These are phyloP conservation scores for Pascua sp. DNA, from an alignment of 1,284 basidiomycete species.

Conservation along the genomic window DNA sequence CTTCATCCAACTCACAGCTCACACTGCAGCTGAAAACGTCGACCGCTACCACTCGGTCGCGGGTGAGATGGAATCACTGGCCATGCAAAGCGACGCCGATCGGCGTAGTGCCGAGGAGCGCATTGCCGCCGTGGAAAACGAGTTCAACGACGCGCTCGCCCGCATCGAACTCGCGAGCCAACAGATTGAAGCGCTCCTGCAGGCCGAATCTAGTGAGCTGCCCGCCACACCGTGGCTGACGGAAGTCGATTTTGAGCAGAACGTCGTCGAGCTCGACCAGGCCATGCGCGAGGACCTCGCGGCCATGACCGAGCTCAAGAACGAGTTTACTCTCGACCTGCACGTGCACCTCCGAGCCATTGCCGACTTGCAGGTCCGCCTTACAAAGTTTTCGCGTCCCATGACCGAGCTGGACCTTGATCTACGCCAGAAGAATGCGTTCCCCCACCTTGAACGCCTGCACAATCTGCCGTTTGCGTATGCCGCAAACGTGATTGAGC, in stretches of 20 bases:
- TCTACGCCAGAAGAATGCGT: slow-evolving; percentile 63
- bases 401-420: slow-evolving; percentile 68
- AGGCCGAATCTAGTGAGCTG: slow-evolving; percentile 10
- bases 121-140: slow-evolving; percentile 54
- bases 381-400: slow-evolving; percentile 64
- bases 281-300: slow-evolving; percentile 44
- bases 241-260: slow-evolving; percentile 17
- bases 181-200: slow-evolving; percentile 31
- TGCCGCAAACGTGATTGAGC: slow-evolving; percentile 84
- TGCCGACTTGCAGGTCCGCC: slow-evolving; percentile 67
- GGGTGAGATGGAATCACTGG: slow-evolving; percentile 53
- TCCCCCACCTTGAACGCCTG: slow-evolving; percentile 81
- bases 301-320: slow-evolving; percentile 53
- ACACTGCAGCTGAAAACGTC: slow-evolving; percentile 28
- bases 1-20: not conserved
- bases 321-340: slow-evolving; percentile 68
- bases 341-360: slow-evolving; percentile 66
- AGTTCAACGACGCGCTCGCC: slow-evolving; percentile 34
- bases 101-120: slow-evolving; percentile 62
- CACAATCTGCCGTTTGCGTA: slow-evolving; percentile 91
- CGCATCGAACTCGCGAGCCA: slow-evolving; percentile 34
- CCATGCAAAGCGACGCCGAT: slow-evolving; percentile 66
- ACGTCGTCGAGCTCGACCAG: slow-evolving; percentile 37
- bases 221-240: not conserved
- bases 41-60: slow-evolving; percentile 32